Conservation (phyloP, 371 early-diverging fungal genomes). For the Mortierella sp. region DNA sequence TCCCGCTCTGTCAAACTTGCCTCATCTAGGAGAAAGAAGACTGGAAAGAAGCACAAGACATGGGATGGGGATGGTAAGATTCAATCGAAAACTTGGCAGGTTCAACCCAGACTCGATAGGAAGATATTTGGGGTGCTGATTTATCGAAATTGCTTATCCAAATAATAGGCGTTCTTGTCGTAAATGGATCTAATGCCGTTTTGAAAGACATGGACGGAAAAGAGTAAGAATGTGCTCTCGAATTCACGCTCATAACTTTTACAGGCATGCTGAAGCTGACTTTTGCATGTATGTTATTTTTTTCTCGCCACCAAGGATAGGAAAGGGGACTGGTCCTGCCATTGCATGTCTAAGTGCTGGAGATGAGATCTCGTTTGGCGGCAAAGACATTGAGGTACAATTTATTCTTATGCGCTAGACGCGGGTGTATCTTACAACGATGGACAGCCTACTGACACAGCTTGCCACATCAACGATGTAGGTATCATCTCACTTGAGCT, state of each 20-base stretch:
- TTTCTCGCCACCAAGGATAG: constrained; percentile 5
- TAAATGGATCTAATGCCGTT: constrained; percentile 25
- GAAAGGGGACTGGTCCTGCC: constrained; percentile 44
- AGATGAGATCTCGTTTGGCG: constrained; percentile 55
- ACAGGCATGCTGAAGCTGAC: neutral
- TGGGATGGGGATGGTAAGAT: constrained; percentile 68
- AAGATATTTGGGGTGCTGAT: neutral
- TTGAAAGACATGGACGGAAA: constrained; percentile 59
- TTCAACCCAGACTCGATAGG: neutral
- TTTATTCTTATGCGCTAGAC: neutral
- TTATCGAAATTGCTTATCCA: neutral
- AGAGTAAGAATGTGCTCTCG: constrained; percentile 45
- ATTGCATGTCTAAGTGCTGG: constrained; percentile 34
- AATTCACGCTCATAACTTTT: neutral
- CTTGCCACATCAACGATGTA: neutral
- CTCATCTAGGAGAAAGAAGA: constrained; percentile 42
- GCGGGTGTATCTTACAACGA: neutral
- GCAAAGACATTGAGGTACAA: constrained; percentile 64
- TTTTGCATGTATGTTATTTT: neutral
- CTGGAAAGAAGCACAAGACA: constrained; percentile 65
- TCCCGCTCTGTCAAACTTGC: neutral
- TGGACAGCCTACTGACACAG: neutral
- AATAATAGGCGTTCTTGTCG: constrained; percentile 42
- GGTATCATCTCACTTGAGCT: constrained; percentile 23
- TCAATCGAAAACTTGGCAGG: constrained; percentile 4